Evolutionary conservation across 2,329 filamentous ascomycete species (phyloP).

Genomic region (Didymella keratinophila): DNA sequence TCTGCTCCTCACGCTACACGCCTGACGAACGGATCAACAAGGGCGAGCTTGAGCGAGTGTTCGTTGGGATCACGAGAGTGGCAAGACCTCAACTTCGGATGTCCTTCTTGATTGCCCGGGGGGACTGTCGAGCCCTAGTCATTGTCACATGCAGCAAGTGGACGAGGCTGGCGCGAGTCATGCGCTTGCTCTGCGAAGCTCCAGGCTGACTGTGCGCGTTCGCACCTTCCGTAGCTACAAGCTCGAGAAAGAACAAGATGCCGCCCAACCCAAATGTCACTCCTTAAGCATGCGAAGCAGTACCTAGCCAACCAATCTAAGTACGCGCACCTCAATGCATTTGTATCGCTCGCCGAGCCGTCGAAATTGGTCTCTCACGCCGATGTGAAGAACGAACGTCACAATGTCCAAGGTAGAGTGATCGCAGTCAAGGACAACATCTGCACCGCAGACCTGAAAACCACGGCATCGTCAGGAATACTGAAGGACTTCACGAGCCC

Average conservation of each 20-base stretch:
- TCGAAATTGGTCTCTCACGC: constrained; percentile 35
- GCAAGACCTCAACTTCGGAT: neutral
- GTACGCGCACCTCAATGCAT: constrained; percentile 50
- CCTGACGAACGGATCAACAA: neutral
- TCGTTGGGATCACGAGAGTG: neutral
- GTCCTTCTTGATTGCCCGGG: neutral
- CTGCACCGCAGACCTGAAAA: constrained; percentile 58
- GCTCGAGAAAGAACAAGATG: constrained; percentile 30
- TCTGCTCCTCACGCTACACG: neutral
- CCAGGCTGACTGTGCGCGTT: constrained; percentile 13
- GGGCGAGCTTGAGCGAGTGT: neutral
- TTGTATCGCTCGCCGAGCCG: constrained; percentile 39
- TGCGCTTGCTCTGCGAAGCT: neutral
- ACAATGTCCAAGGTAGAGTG: constrained; percentile 40
- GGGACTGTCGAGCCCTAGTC: too few species aligned
- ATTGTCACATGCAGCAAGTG: neutral
- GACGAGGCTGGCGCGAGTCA: constrained; percentile 6
- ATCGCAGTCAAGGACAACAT: constrained; percentile 63
- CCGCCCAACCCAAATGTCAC: constrained; percentile 48
- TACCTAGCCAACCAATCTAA: constrained; percentile 47
- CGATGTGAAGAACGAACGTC: constrained; percentile 5
- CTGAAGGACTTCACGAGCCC: constrained; percentile 74
- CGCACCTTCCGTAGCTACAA: constrained; percentile 16
- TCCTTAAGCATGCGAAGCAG: constrained; percentile 47
- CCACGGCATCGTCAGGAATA: constrained; percentile 83